Evolutionary conservation across 495 filamentous ascomycete genomes (phyloP).

Genomic region (Aspergillus homomorphus): DNA sequence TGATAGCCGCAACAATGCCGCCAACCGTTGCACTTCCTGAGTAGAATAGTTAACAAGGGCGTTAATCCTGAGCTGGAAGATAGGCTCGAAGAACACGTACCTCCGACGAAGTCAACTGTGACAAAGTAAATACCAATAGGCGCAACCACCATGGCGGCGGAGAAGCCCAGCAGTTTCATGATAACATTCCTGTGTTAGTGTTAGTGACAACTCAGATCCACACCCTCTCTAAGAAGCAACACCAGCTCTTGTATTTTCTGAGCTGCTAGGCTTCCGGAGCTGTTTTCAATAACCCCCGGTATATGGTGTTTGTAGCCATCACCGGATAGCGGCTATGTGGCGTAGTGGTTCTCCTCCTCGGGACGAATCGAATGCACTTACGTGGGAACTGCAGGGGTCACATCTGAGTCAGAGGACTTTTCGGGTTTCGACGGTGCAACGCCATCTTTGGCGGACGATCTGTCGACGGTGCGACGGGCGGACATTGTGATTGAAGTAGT

Average conservation of each 20-base stretch:
- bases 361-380: conserved; percentile 39
- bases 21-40: conserved; percentile 84
- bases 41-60: neutral
- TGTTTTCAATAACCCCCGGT: neutral
- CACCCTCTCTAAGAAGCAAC: neutral
- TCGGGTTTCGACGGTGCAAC: conserved; percentile 26
- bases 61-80: neutral
- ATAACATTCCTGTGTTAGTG: conserved; percentile 67
- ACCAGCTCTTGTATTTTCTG: neutral
- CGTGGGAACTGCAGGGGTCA: conserved; percentile 69
- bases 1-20: conserved; percentile 77
- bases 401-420: conserved; percentile 34
- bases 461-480: conserved; percentile 31
- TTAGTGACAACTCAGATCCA: neutral
- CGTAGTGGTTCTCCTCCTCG: conserved; percentile 1
- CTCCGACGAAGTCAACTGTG: conserved; percentile 68
- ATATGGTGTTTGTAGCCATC: neutral
- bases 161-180: conserved; percentile 83
- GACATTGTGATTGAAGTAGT: conserved; percentile 26
- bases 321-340: conserved; percentile 8
- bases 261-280: neutral
- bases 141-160: conserved; percentile 80
- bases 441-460: conserved; percentile 32
- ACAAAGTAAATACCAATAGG: conserved; percentile 88
- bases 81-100: conserved; percentile 43